Conservation (phyloP, 306 rosid genomes). For the Luffa aegyptiaca region DNA sequence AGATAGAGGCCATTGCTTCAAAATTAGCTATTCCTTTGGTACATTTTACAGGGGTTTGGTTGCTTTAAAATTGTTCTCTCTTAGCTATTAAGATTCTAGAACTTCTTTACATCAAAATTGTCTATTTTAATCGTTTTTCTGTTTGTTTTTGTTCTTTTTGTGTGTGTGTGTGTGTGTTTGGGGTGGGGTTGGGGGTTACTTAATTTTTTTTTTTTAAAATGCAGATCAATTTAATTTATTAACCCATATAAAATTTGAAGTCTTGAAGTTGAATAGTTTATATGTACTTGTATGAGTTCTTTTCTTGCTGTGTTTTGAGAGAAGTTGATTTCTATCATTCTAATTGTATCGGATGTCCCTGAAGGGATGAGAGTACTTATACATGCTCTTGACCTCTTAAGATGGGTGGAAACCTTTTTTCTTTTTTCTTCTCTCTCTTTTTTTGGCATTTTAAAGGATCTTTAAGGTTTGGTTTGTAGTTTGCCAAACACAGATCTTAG, state of each 20-base stretch:
- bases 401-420: background rate
- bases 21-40: conserved; percentile 40
- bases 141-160: background rate
- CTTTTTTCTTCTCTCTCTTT: background rate
- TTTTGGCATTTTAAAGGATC: background rate
- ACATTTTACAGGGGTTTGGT: background rate
- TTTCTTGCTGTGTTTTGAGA: background rate
- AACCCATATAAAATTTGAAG: background rate
- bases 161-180: too few species aligned
- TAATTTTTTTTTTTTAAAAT: background rate
- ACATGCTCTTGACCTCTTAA: background rate
- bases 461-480: background rate
- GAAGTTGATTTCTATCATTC: background rate
- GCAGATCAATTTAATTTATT: background rate
- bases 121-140: background rate
- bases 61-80: background rate
- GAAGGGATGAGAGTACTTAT: background rate
- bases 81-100: background rate
- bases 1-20: conserved; percentile 75
- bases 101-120: background rate
- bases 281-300: background rate
- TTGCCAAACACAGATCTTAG: too few species aligned
- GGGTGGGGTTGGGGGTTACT: too few species aligned
- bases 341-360: too few species aligned
- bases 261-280: background rate